phyloP scores from a whole-genome alignment of 2,329 filamentous ascomycete genomes.

The Pseudodiploospora longispora region DNA sequence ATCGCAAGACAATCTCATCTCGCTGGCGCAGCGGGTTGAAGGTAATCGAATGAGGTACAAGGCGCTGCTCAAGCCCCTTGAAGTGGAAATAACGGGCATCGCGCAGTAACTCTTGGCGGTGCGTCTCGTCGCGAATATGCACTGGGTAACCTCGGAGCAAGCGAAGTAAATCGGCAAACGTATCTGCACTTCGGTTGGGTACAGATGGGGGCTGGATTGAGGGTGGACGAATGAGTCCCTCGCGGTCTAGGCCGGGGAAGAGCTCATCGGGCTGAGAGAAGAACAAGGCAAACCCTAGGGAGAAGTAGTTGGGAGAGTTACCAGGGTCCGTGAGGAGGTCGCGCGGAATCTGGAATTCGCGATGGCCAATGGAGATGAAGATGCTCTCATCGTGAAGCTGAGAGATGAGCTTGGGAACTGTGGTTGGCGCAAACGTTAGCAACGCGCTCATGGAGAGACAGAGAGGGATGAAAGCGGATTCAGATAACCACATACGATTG shows the following conservation, averaged over 20 bases:
- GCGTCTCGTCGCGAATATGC: constrained; percentile 64
- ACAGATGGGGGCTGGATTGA: constrained; percentile 77
- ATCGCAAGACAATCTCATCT: constrained; percentile 68
- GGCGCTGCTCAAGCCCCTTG: constrained; percentile 78
- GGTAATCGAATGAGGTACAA: constrained; percentile 68
- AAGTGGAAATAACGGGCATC: constrained; percentile 93
- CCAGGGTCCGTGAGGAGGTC: constrained; percentile 79
- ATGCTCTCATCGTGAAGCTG: constrained; percentile 89
- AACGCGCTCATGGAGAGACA: background rate
- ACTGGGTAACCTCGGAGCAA: constrained; percentile 78
- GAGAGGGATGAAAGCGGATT: background rate
- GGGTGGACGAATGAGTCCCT: constrained; percentile 74
- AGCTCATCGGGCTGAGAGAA: constrained; percentile 72
- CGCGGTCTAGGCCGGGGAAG: constrained; percentile 77
- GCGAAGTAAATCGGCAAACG: constrained; percentile 75
- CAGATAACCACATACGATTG: constrained; percentile 47
- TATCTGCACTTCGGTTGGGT: constrained; percentile 71
- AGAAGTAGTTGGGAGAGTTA: constrained; percentile 94
- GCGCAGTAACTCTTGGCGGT: constrained; percentile 68
- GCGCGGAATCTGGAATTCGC: constrained; percentile 82
- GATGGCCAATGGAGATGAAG: constrained; percentile 82
- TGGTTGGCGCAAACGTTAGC: background rate
- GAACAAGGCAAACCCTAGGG: constrained; percentile 80
- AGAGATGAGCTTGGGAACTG: constrained; percentile 80
- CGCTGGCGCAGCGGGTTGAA: constrained; percentile 63